Evolutionary conservation across 2,329 filamentous ascomycete genomes (phyloP).

Genomic region (Trichophyton equinum): DNA sequence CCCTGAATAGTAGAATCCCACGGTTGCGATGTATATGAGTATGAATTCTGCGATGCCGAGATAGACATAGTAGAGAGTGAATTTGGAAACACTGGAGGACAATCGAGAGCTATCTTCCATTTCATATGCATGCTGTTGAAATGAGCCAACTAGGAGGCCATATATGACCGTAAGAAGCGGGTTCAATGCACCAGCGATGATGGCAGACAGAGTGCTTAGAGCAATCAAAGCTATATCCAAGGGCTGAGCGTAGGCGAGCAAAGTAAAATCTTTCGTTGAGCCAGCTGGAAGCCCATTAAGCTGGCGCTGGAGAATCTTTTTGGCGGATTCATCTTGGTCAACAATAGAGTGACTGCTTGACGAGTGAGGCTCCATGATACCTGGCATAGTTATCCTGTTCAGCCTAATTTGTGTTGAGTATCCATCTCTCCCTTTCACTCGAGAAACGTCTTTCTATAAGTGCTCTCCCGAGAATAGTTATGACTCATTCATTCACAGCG

Average conservation of each 20-base stretch:
- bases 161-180: constrained; percentile 6
- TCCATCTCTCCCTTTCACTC: not conserved
- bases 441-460: not conserved
- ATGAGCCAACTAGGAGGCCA: not conserved
- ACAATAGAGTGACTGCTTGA: not conserved
- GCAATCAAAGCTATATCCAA: constrained; percentile 2
- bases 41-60: constrained; percentile 46
- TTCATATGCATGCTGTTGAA: not conserved
- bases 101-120: constrained; percentile 18
- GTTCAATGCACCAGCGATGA: constrained; percentile 6
- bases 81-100: not conserved
- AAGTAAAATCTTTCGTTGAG: not conserved
- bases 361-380: not conserved
- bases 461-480: not conserved
- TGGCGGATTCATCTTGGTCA: not conserved
- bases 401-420: not conserved
- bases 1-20: constrained; percentile 48
- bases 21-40: constrained; percentile 46
- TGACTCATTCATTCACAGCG: not conserved
- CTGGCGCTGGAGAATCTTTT: not conserved
- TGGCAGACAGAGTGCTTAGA: constrained; percentile 4
- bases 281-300: not conserved
- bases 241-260: constrained; percentile 4
- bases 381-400: not conserved
- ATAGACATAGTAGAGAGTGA: constrained; percentile 38